A percentile compares a stretch with the other conserved stretches of the same genome.
Conservation (phyloP, 163 green algal species). For the Prototheca cutis region DNA sequence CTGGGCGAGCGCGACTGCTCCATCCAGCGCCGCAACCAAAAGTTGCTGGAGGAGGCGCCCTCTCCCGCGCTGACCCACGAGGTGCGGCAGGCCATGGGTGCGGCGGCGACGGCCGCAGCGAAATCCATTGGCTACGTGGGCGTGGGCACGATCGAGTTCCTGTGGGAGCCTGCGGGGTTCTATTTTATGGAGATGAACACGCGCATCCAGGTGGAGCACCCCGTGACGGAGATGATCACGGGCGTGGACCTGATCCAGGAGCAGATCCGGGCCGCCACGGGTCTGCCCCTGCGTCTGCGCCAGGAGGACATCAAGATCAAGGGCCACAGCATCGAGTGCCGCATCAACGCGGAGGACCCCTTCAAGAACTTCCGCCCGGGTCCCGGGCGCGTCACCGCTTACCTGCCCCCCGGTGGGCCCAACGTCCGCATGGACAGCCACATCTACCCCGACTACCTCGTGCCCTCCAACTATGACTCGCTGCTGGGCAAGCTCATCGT, state of each 20-base stretch:
- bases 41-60: conserved; percentile 92
- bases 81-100: conserved; percentile 84
- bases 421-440: conserved; percentile 93
- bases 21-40: conserved; percentile 94
- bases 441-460: conserved; percentile 91
- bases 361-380: conserved; percentile 93
- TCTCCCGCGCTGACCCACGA: conserved; percentile 77
- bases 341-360: conserved; percentile 93
- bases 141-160: conserved; percentile 96
- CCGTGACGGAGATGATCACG: conserved; percentile 96
- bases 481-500: conserved; percentile 97
- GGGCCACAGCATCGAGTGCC: conserved; percentile 91
- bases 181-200: conserved; percentile 97
- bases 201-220: conserved; percentile 83
- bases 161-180: conserved; percentile 90
- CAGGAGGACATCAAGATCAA: conserved; percentile 70
- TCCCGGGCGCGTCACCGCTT: conserved; percentile 54
- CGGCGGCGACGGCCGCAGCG: conserved; percentile 79
- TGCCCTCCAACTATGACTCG: conserved; percentile 95
- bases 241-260: conserved; percentile 92
- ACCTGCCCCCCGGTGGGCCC: conserved; percentile 70
- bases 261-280: conserved; percentile 86
- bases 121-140: conserved; percentile 89
- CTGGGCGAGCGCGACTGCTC: conserved; percentile 92
- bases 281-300: conserved; percentile 46